These are phyloP conservation scores for Pneumocystis jirovecii DNA, from an alignment of 1,139 yeast genomes.

Conservation along the genomic window DNA sequence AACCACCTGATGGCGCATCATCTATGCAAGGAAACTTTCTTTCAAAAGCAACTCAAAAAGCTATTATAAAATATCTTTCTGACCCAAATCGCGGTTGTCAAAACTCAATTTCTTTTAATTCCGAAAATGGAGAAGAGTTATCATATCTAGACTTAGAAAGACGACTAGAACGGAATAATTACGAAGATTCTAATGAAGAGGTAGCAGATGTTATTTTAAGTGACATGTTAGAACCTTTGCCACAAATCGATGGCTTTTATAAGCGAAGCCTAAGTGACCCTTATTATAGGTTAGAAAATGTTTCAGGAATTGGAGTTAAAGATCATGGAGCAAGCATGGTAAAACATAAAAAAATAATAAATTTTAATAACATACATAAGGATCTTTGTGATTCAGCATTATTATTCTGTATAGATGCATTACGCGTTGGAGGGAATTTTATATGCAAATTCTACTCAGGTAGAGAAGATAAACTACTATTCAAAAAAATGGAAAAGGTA, in stretches of 20 bases:
- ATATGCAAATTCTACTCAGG: slow-evolving; percentile 64
- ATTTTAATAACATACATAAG: slow-evolving; percentile 19
- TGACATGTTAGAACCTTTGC: slow-evolving; percentile 71
- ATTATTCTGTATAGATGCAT: slow-evolving; percentile 51
- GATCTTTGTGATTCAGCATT: slow-evolving; percentile 89
- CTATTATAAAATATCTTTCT: slow-evolving; percentile 40
- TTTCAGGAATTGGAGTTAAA: slow-evolving; percentile 45
- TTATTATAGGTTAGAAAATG: slow-evolving; percentile 59
- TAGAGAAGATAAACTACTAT: slow-evolving; percentile 46
- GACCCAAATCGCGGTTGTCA: slow-evolving; percentile 22
- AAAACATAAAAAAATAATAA: slow-evolving; percentile 5
- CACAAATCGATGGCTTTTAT: slow-evolving; percentile 50
- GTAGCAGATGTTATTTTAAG: slow-evolving; percentile 57
- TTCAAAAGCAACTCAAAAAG: slow-evolving; percentile 48
- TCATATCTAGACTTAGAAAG: slow-evolving; percentile 7
- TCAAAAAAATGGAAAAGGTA: slow-evolving; percentile 39
- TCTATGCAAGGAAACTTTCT: slow-evolving; percentile 77
- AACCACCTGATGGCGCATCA: slow-evolving; percentile 68
- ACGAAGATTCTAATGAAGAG: neutral
- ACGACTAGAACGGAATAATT: slow-evolving; percentile 21
- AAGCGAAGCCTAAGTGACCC: slow-evolving; percentile 68
- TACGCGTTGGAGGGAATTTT: slow-evolving; percentile 55
- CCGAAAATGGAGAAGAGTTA: slow-evolving; percentile 10
- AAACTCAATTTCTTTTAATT: neutral
- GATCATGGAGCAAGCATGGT: slow-evolving; percentile 41